These are phyloP conservation scores for Leonotis leonurus DNA, from an alignment of 257 asterid genomes.

Conservation along the genomic window DNA sequence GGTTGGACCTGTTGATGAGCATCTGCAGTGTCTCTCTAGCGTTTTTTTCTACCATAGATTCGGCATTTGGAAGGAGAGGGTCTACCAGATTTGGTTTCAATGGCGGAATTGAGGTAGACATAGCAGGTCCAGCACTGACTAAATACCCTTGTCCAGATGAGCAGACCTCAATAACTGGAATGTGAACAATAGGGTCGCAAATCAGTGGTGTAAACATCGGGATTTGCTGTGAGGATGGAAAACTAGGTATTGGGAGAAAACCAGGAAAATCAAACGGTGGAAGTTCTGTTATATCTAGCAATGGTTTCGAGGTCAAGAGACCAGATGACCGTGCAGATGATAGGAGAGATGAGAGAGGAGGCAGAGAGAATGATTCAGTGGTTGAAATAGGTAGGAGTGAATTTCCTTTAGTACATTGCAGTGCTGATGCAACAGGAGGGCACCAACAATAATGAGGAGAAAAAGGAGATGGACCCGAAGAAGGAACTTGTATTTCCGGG, in stretches of 20 bases:
- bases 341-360: slow-evolving; percentile 53
- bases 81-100: slow-evolving; percentile 37
- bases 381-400: slow-evolving; percentile 38
- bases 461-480: slow-evolving; percentile 33
- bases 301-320: slow-evolving; percentile 33
- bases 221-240: slow-evolving; percentile 68
- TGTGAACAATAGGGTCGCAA: slow-evolving; percentile 83
- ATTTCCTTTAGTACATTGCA: slow-evolving; percentile 36
- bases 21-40: slow-evolving; percentile 90
- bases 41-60: slow-evolving; percentile 57
- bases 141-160: slow-evolving; percentile 90
- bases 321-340: slow-evolving; percentile 42
- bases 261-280: slow-evolving; percentile 60
- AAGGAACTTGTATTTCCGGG: slow-evolving; percentile 34
- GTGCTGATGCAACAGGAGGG: slow-evolving; percentile 56
- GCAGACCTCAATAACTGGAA: slow-evolving; percentile 82
- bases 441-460: slow-evolving; percentile 93
- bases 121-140: slow-evolving; percentile 72
- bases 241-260: slow-evolving; percentile 47
- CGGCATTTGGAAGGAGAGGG: slow-evolving; percentile 52
- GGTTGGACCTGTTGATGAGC: slow-evolving; percentile 74
- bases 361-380: slow-evolving; percentile 42
- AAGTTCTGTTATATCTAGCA: slow-evolving; percentile 37
- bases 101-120: slow-evolving; percentile 53
- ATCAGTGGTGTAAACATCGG: slow-evolving; percentile 71